Evolutionary conservation across 306 rosid genomes (phyloP).

Genomic region (Inga laurina): DNA sequence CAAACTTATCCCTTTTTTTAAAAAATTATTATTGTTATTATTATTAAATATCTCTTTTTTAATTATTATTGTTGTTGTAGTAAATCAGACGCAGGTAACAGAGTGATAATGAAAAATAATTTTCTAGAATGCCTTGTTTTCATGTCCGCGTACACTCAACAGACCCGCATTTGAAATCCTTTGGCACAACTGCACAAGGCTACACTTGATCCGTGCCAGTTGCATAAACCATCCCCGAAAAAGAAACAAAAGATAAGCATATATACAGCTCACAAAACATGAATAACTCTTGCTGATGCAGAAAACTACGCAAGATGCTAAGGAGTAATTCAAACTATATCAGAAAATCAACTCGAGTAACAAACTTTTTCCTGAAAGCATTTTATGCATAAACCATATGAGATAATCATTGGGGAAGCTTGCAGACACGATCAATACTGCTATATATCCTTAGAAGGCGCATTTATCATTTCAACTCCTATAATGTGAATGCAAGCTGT

Average conservation of each 20-base stretch:
- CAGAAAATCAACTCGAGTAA: neutral
- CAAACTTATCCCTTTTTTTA: too few species aligned
- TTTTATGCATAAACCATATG: neutral
- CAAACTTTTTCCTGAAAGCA: neutral
- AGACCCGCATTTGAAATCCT: neutral
- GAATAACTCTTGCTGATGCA: neutral
- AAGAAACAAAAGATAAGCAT: too few species aligned
- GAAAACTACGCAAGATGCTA: neutral
- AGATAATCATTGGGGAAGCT: neutral
- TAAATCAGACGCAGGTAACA: neutral
- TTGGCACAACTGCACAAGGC: neutral
- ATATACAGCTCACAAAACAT: neutral
- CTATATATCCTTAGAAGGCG: neutral
- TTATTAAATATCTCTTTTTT: too few species aligned
- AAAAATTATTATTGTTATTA: too few species aligned
- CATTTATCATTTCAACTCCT: neutral
- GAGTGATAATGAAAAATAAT: neutral
- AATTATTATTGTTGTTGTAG: neutral
- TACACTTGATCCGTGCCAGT: neutral
- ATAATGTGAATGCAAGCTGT: neutral
- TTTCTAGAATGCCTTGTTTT: neutral
- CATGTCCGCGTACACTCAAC: neutral
- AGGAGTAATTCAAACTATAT: neutral
- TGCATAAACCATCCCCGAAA: neutral
- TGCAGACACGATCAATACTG: neutral